Base-by-base conservation (phyloP, 2,329 filamentous ascomycete species). In the Cadophora sp. region DNA sequence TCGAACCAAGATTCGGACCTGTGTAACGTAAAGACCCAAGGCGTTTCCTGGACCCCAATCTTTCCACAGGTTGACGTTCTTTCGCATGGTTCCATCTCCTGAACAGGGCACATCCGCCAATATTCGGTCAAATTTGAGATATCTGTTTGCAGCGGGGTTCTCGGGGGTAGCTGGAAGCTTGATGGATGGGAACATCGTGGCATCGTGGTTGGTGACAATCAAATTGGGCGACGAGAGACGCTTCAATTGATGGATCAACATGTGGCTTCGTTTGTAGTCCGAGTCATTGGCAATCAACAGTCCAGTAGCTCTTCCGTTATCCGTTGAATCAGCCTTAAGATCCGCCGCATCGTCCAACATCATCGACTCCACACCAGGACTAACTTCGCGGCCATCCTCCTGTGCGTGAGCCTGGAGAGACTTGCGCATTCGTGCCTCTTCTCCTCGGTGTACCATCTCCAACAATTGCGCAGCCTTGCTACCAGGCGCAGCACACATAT, bases 161-260 rank as follows among this genome's bases (percentile, higher is more conserved):
- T 86, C 84, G 22, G 83, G 79, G 3, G 84, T 82, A 14, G 89
- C 81, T 20, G 90, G 89, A n/a, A 98, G 86, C 77, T 91, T 93
- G 76, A 99, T 93, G 0, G 94, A 94, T 2, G 96, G 96, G 80
- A 94, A 99, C 79, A 97, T 89, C 4, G 94, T 97, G 50, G 96
- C 96, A 79, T 99, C 96, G 81, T 99, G 95, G 79, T 99, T 98
- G 50, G 94, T 98, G 69, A 99, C 95, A 70, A 99, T 91, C 73
- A 99, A 84, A 78, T 99, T 99, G 2, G 96, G 95, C 4, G 96
- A 98, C 70, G 95, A 97, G 60, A 99, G 85, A 69, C 96, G 91
- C 85, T 99, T 99, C 75, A 98, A 91, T 81, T 99, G 96, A 79
- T 99, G 96, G 58, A 97, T 93, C 78, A 99, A 82, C 92, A 99